Evolutionary conservation across 1,284 basidiomycete genomes (phyloP).

Genomic region (Austroboletus sp.): DNA sequence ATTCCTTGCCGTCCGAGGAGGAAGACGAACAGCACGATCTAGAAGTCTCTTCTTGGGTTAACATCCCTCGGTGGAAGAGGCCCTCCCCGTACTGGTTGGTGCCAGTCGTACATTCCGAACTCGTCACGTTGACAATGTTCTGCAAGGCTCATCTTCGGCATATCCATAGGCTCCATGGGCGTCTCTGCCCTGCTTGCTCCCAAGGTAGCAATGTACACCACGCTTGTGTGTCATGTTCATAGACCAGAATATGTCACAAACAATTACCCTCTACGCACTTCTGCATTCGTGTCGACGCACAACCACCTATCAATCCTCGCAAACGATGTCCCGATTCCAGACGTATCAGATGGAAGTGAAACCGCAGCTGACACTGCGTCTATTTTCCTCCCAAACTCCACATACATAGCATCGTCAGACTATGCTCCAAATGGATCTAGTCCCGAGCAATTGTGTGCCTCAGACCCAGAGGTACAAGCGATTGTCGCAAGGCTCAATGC

Average conservation of each 20-base stretch:
- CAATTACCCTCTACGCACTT: background rate
- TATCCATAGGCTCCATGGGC: slow-evolving; percentile 51
- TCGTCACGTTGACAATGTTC: background rate
- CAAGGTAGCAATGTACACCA: slow-evolving; percentile 57
- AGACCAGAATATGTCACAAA: slow-evolving; percentile 43
- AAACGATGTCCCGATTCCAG: background rate
- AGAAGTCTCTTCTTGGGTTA: slow-evolving; percentile 27
- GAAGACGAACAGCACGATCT: slow-evolving; percentile 25
- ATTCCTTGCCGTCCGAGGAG: slow-evolving; percentile 10
- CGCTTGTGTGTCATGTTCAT: slow-evolving; percentile 48
- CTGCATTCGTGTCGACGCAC: background rate
- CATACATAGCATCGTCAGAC: background rate
- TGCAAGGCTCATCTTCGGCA: slow-evolving; percentile 50
- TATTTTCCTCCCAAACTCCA: slow-evolving; percentile 1
- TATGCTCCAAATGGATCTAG: slow-evolving; percentile 1
- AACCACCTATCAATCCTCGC: background rate
- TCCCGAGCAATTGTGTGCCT: slow-evolving; percentile 45
- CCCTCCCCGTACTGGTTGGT: slow-evolving; percentile 65
- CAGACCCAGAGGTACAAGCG: slow-evolving; percentile 67
- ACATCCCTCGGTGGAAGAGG: slow-evolving; percentile 59
- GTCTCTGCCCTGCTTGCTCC: slow-evolving; percentile 55
- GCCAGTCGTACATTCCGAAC: background rate
- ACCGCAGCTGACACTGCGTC: background rate
- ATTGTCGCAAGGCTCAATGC: slow-evolving; percentile 62
- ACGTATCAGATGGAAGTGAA: background rate